These are phyloP conservation scores for Pythium phragmitis DNA, from an alignment of 352 stramenopile species.

Conservation along the genomic window DNA sequence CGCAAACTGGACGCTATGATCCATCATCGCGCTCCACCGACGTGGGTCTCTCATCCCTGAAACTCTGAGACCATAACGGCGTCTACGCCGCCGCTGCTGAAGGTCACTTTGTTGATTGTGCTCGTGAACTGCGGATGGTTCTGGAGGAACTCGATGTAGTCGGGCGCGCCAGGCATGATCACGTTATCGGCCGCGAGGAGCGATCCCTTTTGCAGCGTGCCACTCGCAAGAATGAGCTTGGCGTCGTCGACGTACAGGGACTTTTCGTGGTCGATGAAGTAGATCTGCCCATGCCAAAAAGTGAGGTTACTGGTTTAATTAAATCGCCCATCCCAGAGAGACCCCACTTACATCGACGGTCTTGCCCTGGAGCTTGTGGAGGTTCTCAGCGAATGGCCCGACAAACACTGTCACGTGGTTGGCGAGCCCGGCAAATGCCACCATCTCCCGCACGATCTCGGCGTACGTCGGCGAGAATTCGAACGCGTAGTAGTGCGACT, in stretches of 20 bases:
- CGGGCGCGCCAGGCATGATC: conserved; percentile 37
- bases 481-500: conserved; percentile 50
- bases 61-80: conserved; percentile 26
- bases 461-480: conserved; percentile 48
- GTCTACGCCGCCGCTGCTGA: conserved; percentile 18
- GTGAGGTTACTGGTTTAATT: background rate
- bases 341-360: conserved; percentile 38
- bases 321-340: too few species aligned
- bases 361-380: conserved; percentile 36
- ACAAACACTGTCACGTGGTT: conserved; percentile 48
- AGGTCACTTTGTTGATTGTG: conserved; percentile 8
- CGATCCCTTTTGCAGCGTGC: conserved; percentile 34
- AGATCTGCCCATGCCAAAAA: conserved; percentile 25
- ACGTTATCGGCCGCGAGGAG: conserved; percentile 51
- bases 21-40: background rate
- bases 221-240: conserved; percentile 47
- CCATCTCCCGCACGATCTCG: conserved; percentile 39
- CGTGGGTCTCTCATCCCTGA: conserved; percentile 9
- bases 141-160: conserved; percentile 49
- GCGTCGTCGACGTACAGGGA: conserved; percentile 39
- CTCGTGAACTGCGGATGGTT: conserved; percentile 35
- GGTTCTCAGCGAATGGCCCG: conserved; percentile 40
- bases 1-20: too few species aligned
- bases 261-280: conserved; percentile 61
- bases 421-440: conserved; percentile 42